Conservation (phyloP, 441 rosid species). For the Biscutella laevigata region DNA sequence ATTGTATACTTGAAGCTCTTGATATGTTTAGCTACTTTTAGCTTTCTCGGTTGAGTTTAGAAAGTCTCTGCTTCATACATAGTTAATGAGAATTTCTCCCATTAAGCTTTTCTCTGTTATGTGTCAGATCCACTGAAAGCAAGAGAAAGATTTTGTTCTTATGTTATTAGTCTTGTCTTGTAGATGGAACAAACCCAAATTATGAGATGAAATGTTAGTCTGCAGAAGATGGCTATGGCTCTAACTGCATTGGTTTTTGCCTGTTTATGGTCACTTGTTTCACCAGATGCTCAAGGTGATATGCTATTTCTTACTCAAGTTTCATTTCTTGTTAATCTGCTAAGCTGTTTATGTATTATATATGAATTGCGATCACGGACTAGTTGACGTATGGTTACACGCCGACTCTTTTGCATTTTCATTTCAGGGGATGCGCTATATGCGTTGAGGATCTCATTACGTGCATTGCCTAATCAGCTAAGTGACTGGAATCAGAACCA, state of each 20-base stretch:
- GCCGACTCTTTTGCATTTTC: slow-evolving; percentile 2
- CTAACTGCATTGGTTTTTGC: slow-evolving; percentile 33
- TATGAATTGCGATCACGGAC: too few relatives aligned
- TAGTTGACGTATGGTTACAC: too few relatives aligned
- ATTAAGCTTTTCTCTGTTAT: not conserved
- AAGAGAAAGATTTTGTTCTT: not conserved
- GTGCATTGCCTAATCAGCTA: slow-evolving; percentile 43
- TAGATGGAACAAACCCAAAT: slow-evolving; percentile 15
- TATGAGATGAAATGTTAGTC: slow-evolving; percentile 13
- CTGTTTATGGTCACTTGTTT: slow-evolving; percentile 40
- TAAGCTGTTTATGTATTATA: not conserved
- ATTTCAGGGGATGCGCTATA: slow-evolving; percentile 72
- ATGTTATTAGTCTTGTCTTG: not conserved
- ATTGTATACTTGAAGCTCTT: not conserved
- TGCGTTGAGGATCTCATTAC: slow-evolving; percentile 49
- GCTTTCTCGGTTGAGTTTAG: not conserved
- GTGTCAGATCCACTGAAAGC: slow-evolving; percentile 19
- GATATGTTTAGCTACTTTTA: not conserved
- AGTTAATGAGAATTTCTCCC: not conserved
- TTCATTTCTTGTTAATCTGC: not conserved
- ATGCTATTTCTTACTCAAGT: not conserved
- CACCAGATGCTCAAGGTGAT: slow-evolving; percentile 68
- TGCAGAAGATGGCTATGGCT: slow-evolving; percentile 43
- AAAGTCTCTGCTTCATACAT: slow-evolving; percentile 5
- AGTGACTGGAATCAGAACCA: slow-evolving; percentile 72